Evolutionary conservation across 768 basidiomycete species (phyloP).

Genomic region (Leccinum aurantiacum): DNA sequence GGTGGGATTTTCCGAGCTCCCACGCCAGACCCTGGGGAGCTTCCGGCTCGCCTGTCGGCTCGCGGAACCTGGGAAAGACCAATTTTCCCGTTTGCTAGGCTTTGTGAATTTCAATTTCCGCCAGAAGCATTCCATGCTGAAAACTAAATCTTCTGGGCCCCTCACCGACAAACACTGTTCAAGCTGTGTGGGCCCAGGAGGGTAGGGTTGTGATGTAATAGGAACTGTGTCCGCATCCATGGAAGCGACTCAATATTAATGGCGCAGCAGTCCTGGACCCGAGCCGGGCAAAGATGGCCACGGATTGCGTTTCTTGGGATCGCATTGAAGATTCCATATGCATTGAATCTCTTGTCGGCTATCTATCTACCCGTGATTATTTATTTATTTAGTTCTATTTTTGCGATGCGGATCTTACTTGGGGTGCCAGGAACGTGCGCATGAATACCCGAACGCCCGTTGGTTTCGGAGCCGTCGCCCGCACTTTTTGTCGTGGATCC

Average conservation of each 20-base stretch:
- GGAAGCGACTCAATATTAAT: not conserved
- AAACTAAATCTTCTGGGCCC: not conserved
- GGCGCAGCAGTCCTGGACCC: not conserved
- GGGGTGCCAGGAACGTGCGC: not conserved
- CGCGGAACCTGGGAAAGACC: no score
- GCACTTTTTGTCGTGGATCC: not conserved
- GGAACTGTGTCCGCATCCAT: not conserved
- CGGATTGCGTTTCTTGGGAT: not conserved
- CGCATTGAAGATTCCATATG: not conserved
- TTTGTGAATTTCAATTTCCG: not conserved
- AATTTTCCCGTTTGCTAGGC: not conserved
- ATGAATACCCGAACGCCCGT: not conserved
- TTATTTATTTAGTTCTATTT: not conserved
- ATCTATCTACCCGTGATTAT: not conserved
- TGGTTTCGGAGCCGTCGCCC: not conserved
- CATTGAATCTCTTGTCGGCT: not conserved
- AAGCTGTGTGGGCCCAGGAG: no score
- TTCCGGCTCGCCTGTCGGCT: no score
- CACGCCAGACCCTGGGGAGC: no score
- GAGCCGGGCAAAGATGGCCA: not conserved
- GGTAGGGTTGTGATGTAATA: not conserved
- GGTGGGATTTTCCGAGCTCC: no score
- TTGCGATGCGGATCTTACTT: not conserved
- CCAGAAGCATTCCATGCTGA: not conserved
- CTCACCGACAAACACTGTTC: no score